Evolutionary conservation across 352 stramenopile genomes (phyloP).

Genomic region (Phytophthora europaea): DNA sequence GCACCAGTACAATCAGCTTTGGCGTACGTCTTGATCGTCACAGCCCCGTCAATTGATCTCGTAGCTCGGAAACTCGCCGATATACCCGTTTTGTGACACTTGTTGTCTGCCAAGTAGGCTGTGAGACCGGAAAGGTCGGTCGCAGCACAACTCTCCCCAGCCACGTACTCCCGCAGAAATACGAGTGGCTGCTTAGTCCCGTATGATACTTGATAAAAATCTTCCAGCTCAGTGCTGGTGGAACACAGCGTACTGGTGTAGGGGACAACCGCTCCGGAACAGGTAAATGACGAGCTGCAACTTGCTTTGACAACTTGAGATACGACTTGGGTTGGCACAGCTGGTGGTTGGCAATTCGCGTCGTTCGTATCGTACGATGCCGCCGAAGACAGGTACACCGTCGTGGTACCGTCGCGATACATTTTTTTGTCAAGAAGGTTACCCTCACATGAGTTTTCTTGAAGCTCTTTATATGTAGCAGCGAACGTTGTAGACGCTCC

Average conservation of each 20-base stretch:
- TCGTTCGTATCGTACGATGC: background rate
- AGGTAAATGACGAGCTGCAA: background rate
- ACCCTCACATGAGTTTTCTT: background rate
- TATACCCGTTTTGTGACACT: background rate
- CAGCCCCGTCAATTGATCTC: background rate
- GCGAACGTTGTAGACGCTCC: background rate
- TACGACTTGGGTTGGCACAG: background rate
- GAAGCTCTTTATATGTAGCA: background rate
- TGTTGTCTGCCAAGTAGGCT: background rate
- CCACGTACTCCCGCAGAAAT: background rate
- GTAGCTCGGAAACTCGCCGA: background rate
- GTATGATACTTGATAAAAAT: background rate
- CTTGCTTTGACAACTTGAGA: background rate
- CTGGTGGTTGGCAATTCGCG: background rate
- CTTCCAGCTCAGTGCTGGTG: background rate
- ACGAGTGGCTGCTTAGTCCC: background rate
- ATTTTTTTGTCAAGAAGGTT: background rate
- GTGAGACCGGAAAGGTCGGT: background rate
- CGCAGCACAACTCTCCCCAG: background rate
- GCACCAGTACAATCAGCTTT: background rate
- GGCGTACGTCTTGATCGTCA: background rate
- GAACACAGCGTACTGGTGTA: background rate
- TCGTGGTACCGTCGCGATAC: background rate
- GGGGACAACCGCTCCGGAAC: background rate
- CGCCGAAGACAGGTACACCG: background rate